Percentiles rank a stretch among this genome's conserved stretches.
These are phyloP conservation scores for Magnaporthiopsis poae DNA, from an alignment of 2,329 filamentous ascomycete genomes.

Conservation along the genomic window DNA sequence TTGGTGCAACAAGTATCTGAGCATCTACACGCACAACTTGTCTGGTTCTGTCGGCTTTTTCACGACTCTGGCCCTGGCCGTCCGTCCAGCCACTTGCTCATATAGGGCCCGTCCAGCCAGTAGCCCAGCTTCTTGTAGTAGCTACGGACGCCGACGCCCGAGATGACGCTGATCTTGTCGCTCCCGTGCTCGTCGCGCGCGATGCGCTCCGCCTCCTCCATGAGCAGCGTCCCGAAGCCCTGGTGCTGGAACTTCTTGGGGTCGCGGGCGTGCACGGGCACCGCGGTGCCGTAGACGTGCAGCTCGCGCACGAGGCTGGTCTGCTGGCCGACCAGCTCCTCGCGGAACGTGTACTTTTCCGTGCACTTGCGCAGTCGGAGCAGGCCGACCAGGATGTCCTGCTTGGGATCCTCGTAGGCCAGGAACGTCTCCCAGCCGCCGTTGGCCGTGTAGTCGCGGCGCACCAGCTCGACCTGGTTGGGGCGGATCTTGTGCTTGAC, in stretches of 20 bases:
- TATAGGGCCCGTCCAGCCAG: slow-evolving; percentile 83
- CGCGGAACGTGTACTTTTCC: slow-evolving; percentile 77
- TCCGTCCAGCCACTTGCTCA: slow-evolving; percentile 55
- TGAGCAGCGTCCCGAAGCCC: slow-evolving; percentile 86
- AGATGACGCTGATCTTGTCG: slow-evolving; percentile 90
- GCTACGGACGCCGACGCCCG: slow-evolving; percentile 88
- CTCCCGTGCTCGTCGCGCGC: slow-evolving; percentile 90
- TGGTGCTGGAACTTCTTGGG: slow-evolving; percentile 97
- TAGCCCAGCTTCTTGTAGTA: slow-evolving; percentile 94
- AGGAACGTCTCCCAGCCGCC: slow-evolving; percentile 98
- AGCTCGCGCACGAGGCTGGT: slow-evolving; percentile 88
- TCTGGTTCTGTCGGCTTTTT: not conserved
- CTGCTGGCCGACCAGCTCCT: slow-evolving; percentile 74
- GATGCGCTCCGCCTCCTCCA: slow-evolving; percentile 96
- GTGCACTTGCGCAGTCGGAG: slow-evolving; percentile 85
- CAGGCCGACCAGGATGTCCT: slow-evolving; percentile 90
- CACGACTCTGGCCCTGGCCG: slow-evolving; percentile 19
- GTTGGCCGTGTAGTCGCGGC: slow-evolving; percentile 88
- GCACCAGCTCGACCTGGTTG: slow-evolving; percentile 88
- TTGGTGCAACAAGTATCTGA: not conserved
- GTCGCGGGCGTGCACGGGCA: slow-evolving; percentile 92
- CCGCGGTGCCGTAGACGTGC: slow-evolving; percentile 92
- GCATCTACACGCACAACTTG: no score
- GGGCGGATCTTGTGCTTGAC: slow-evolving; percentile 98
- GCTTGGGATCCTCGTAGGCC: slow-evolving; percentile 95